Percentiles rank a stretch among this genome's conserved stretches.
Conservation (phyloP, 2,329 filamentous ascomycete genomes). For the Pyricularia grisea region DNA sequence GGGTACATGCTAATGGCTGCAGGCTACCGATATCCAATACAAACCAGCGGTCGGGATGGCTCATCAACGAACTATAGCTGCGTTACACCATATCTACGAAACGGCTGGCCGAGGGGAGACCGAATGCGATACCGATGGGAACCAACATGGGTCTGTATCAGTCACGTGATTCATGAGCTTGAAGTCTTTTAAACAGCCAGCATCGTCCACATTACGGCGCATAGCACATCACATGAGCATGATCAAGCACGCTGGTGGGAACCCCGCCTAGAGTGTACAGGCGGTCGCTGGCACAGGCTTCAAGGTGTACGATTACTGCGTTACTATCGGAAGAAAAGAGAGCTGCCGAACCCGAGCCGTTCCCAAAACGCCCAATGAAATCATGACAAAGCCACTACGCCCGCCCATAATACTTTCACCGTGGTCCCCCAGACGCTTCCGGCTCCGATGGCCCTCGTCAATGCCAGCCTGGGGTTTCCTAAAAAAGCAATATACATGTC, state of each 20-base stretch:
- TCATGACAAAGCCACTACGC: constrained; percentile 3
- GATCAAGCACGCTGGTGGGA: background rate
- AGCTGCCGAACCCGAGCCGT: background rate
- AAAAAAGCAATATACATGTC: constrained; percentile 24
- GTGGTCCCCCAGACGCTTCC: background rate
- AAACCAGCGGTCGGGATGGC: background rate
- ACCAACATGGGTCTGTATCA: background rate
- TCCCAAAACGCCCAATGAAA: constrained; percentile 6
- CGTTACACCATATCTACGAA: background rate
- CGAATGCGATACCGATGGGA: background rate
- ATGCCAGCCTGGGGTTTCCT: constrained; percentile 13
- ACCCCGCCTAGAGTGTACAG: background rate
- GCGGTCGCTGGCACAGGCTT: background rate
- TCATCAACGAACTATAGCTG: background rate
- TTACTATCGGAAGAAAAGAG: constrained; percentile 1
- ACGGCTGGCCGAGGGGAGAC: background rate
- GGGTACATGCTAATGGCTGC: background rate
- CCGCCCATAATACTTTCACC: background rate
- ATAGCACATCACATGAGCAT: background rate
- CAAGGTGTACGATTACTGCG: constrained; percentile 1
- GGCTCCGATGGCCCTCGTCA: background rate
- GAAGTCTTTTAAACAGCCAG: background rate
- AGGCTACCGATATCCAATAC: background rate
- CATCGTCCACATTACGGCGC: background rate
- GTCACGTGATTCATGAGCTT: background rate